Percentiles rank a stretch among this genome's conserved stretches.
phyloP scores from a whole-genome alignment of 2,329 filamentous ascomycete genomes.

The Claviceps sp. region DNA sequence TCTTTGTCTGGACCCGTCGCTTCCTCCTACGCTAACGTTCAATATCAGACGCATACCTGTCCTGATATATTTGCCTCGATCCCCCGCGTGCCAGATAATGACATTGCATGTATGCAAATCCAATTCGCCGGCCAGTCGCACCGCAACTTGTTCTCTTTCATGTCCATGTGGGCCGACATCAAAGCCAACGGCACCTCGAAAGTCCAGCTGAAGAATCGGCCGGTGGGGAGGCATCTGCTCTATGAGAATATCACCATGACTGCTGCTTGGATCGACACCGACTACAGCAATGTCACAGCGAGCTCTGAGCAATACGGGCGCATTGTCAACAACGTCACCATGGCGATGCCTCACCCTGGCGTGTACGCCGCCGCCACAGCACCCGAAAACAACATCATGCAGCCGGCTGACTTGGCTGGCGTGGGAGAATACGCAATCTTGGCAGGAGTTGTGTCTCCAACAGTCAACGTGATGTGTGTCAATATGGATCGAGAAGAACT shows the following conservation, averaged over 20 bases:
- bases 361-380: constrained; percentile 52
- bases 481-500: constrained; percentile 49
- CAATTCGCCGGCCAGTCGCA: constrained; percentile 58
- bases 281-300: constrained; percentile 36
- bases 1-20: constrained; percentile 43
- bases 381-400: constrained; percentile 50
- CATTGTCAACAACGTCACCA: constrained; percentile 61
- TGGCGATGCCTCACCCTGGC: constrained; percentile 63
- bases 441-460: constrained; percentile 57
- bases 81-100: constrained; percentile 27
- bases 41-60: constrained; percentile 43
- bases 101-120: constrained; percentile 50
- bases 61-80: constrained; percentile 41
- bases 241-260: constrained; percentile 61
- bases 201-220: constrained; percentile 32
- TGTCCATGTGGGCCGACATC: constrained; percentile 39
- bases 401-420: constrained; percentile 51
- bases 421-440: constrained; percentile 55
- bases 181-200: constrained; percentile 29
- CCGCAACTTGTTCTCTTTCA: constrained; percentile 53
- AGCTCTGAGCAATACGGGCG: constrained; percentile 36
- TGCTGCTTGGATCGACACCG: constrained; percentile 53
- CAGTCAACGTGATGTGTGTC: constrained; percentile 60
- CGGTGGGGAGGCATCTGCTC: constrained; percentile 47
- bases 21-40: constrained; percentile 49